A percentile compares a stretch with the other conserved stretches of the same genome.
phyloP scores from a whole-genome alignment of 2,329 filamentous ascomycete species.

The Colletotrichum somersetense region DNA sequence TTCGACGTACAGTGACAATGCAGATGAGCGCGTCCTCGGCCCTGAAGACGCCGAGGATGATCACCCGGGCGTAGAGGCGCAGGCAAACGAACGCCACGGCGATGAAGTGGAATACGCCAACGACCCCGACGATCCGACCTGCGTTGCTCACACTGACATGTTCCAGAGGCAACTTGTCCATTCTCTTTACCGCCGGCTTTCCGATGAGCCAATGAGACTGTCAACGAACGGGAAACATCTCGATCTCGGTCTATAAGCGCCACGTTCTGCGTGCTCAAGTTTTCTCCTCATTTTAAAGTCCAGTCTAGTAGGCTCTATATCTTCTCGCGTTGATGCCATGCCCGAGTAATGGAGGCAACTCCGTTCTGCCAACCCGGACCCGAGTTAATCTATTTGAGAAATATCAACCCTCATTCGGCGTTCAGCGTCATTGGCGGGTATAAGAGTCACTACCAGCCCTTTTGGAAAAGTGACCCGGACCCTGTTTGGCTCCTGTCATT shows the following conservation, averaged over 20 bases:
- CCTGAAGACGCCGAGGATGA: conserved; percentile 46
- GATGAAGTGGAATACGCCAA: conserved; percentile 43
- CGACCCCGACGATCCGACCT: conserved; percentile 40
- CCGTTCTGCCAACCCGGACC: not conserved
- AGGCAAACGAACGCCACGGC: conserved; percentile 45
- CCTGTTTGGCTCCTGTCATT: too few species aligned
- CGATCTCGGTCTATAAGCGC: not conserved
- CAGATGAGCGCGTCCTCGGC: conserved; percentile 48
- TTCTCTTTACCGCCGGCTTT: not conserved
- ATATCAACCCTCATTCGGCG: not conserved
- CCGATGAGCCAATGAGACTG: not conserved
- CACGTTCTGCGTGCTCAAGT: too few species aligned
- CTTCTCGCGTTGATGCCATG: not conserved
- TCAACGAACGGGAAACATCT: not conserved
- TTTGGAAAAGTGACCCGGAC: too few species aligned
- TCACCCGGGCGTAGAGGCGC: conserved; percentile 46
- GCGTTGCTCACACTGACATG: conserved; percentile 40
- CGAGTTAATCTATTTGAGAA: not conserved
- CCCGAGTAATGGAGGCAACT: not conserved
- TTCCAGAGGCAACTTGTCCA: conserved; percentile 21
- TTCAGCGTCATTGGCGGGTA: too few species aligned
- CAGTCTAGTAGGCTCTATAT: not conserved
- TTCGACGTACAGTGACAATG: conserved; percentile 41
- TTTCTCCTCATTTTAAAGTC: too few species aligned
- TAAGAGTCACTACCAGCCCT: not conserved